phyloP scores from a whole-genome alignment of 164 flowering plant species.

The Chloranthus sessilifolius region DNA sequence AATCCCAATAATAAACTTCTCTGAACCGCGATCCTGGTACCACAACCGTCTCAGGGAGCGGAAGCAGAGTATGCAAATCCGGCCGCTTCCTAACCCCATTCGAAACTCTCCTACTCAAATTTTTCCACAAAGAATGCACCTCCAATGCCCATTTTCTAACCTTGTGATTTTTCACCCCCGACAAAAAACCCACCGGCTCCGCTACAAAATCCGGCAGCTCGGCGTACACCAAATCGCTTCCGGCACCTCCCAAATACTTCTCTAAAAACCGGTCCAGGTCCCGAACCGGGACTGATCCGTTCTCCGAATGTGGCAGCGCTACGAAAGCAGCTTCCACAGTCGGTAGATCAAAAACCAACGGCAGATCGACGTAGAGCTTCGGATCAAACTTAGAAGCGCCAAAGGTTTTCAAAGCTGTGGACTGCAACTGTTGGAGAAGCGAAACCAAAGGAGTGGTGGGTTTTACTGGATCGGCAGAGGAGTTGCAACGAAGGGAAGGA shows the following conservation, averaged over 20 bases:
- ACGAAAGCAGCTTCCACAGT: slow-evolving; percentile 38
- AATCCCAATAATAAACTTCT: slow-evolving; percentile 98
- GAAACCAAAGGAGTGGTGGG: slow-evolving; percentile 43
- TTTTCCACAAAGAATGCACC: slow-evolving; percentile 83
- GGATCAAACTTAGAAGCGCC: slow-evolving; percentile 62
- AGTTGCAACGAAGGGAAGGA: too few relatives aligned
- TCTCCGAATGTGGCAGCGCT: slow-evolving; percentile 25
- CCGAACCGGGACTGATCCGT: slow-evolving; percentile 33
- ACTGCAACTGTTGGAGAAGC: slow-evolving; percentile 60
- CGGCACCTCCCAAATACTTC: slow-evolving; percentile 48
- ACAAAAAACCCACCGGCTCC: slow-evolving; percentile 66
- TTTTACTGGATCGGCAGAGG: slow-evolving; percentile 24
- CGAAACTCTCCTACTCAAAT: slow-evolving; percentile 66
- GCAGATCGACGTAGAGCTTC: slow-evolving; percentile 64
- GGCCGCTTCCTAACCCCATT: slow-evolving; percentile 32
- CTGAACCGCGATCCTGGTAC: slow-evolving; percentile 84
- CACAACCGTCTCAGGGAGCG: slow-evolving; percentile 46
- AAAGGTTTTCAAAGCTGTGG: slow-evolving; percentile 46
- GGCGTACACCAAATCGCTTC: slow-evolving; percentile 52
- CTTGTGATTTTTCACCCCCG: slow-evolving; percentile 40
- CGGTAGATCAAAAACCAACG: slow-evolving; percentile 44
- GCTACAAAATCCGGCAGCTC: slow-evolving; percentile 57
- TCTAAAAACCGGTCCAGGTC: slow-evolving; percentile 39
- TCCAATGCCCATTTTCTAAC: slow-evolving; percentile 79
- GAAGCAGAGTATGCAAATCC: slow-evolving; percentile 66